Conservation (phyloP, 2,329 filamentous ascomycete species). For the Dendryphion nanum region DNA sequence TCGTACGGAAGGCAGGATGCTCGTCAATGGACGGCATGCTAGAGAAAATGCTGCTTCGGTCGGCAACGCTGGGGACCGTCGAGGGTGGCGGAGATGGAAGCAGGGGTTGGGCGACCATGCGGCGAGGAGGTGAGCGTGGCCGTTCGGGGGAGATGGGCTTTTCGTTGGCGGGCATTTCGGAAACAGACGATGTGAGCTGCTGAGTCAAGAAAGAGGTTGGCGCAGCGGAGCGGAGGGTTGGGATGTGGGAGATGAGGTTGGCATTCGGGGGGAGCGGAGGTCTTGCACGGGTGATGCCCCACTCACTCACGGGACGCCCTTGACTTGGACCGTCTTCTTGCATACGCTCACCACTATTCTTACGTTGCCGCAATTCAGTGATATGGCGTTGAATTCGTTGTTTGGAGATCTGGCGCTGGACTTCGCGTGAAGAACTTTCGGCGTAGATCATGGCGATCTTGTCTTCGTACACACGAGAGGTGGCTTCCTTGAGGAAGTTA, state of each 20-base stretch:
- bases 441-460: constrained; percentile 41
- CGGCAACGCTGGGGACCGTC: constrained; percentile 21
- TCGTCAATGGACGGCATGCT: constrained; percentile 35
- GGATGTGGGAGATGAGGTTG: constrained; percentile 32
- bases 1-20: constrained; percentile 18
- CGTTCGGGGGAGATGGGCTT: constrained; percentile 13
- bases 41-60: constrained; percentile 22
- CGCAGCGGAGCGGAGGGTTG: constrained; percentile 17
- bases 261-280: constrained; percentile 15
- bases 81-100: constrained; percentile 31
- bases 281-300: constrained; percentile 28
- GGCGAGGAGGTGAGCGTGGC: constrained; percentile 16
- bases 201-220: constrained; percentile 15
- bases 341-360: constrained; percentile 34
- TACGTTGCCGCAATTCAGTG: constrained; percentile 41
- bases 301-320: constrained; percentile 41
- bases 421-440: constrained; percentile 32
- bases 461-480: constrained; percentile 60
- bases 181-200: constrained; percentile 15
- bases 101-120: constrained; percentile 28
- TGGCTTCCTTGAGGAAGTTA: constrained; percentile 61
- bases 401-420: constrained; percentile 41
- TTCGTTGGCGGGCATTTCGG: constrained; percentile 20
- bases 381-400: constrained; percentile 44
- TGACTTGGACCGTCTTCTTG: constrained; percentile 39